Conservation (phyloP, 2,329 filamentous ascomycete species). For the Lachnellula subtilissima region DNA sequence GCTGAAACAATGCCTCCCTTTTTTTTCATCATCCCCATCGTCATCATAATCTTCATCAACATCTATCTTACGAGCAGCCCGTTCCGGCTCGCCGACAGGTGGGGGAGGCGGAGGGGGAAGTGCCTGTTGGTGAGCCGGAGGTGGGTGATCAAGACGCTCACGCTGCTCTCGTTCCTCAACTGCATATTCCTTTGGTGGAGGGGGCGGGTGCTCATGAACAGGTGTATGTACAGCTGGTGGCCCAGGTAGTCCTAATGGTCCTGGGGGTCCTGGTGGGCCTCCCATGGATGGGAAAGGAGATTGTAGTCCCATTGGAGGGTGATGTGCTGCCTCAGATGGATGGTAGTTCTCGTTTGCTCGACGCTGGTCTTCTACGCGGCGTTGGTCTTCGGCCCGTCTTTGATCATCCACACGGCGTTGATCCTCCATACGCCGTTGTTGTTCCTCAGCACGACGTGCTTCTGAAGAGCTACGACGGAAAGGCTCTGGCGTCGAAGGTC, state of each 20-base stretch:
- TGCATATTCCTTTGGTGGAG: slow-evolving; percentile 46
- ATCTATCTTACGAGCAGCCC: slow-evolving; percentile 88
- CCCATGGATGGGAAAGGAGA: slow-evolving; percentile 59
- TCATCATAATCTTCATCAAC: slow-evolving; percentile 98
- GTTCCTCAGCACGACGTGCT: slow-evolving; percentile 53
- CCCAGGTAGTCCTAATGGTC: slow-evolving; percentile 20
- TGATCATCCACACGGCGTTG: slow-evolving; percentile 48
- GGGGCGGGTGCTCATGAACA: slow-evolving; percentile 42
- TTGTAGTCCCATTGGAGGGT: slow-evolving; percentile 60
- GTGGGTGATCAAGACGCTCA: slow-evolving; percentile 34
- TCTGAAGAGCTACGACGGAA: slow-evolving; percentile 78
- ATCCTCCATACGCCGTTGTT: slow-evolving; percentile 32
- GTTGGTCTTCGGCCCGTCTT: slow-evolving; percentile 53
- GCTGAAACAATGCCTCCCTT: slow-evolving; percentile 48
- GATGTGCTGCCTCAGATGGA: slow-evolving; percentile 87
- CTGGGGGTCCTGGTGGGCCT: slow-evolving; percentile 33
- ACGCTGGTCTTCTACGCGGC: slow-evolving; percentile 60
- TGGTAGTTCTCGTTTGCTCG: slow-evolving; percentile 77
- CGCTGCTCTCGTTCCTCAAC: slow-evolving; percentile 49
- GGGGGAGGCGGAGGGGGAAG: slow-evolving; percentile 35
- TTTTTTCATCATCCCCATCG: slow-evolving; percentile 79
- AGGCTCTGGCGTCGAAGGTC: slow-evolving; percentile 68
- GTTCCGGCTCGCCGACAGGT: slow-evolving; percentile 66
- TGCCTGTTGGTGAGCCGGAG: slow-evolving; percentile 29
- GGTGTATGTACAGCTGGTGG: slow-evolving; percentile 40